Base-by-base conservation (phyloP, 371 early-diverging fungal genomes). In the Mortierella sp. region DNA sequence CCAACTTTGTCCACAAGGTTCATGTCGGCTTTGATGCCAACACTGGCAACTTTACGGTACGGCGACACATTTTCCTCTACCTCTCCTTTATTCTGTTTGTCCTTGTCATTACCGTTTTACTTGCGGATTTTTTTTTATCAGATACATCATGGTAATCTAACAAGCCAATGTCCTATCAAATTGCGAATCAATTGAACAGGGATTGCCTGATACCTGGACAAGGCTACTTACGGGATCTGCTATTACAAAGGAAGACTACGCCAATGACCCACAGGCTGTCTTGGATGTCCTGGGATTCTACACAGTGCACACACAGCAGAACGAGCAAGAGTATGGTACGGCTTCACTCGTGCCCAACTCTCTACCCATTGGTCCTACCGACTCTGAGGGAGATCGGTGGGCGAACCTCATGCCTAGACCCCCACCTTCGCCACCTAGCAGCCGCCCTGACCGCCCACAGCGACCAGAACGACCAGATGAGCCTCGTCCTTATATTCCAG, bases 241-340 rank as follows among this genome's bases (percentile, higher is more conserved):
- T 64, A 97, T 98, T 72, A 95, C 97, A 30, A 90, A 95, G 73
- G 97, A 98, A 81, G 98, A 98, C 83, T 96, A 96, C 62, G 91
- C 93, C 61, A 95, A 94, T 83, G 94, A 98, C 81, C 98, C 98
- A 16, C 97, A 97, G 77, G 97, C 97, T 18, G 98, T 98, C 53
- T 82, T 98, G 60, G 97, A 97, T 71, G 98, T 97, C 28, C 86
- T 98, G 45, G 97, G 96, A 73, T 98, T 98, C 81, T 98, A 97
- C 83, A 95, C 98, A 14, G 96, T 94, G 75, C 88, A 90, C 66
- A 86, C 88, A 26, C 83, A 85, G 70, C 75, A 85, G 25, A 87
- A 89, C 62, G 82, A 83, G 61, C 84, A 84, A 59, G 84, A 83
- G 60, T 86, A 85, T 60, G 87, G 83, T 19, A 67, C 68, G 56